A percentile compares a stretch with the other conserved stretches of the same genome.
Conservation (phyloP, 1,139 yeast species). For the Taphrina confusa region DNA sequence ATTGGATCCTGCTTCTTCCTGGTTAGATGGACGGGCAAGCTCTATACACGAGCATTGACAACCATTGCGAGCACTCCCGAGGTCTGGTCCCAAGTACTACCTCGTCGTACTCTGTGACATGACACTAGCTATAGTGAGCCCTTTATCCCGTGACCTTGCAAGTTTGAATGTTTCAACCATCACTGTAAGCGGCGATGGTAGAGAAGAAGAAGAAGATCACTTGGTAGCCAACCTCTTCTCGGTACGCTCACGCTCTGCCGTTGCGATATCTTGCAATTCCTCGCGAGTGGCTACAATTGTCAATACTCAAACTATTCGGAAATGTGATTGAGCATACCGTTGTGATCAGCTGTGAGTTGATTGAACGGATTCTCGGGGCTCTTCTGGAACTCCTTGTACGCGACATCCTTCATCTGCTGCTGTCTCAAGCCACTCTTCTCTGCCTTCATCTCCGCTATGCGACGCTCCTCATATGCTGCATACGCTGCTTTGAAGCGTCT, state of each 20-base stretch:
- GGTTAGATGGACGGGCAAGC: too few species aligned
- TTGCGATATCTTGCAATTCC: slow-evolving; percentile 28
- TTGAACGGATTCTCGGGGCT: slow-evolving; percentile 83
- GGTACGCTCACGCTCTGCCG: slow-evolving; percentile 26
- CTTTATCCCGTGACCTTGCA: too few species aligned
- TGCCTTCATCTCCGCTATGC: slow-evolving; percentile 70
- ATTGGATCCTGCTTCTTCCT: too few species aligned
- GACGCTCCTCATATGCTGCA: slow-evolving; percentile 67
- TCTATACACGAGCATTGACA: too few species aligned
- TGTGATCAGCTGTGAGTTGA: slow-evolving; percentile 65
- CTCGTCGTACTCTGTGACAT: too few species aligned
- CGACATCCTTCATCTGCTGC: slow-evolving; percentile 72
- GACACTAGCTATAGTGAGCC: too few species aligned
- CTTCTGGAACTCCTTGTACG: slow-evolving; percentile 79
- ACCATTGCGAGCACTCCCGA: too few species aligned
- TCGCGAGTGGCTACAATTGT: slow-evolving; percentile 28
- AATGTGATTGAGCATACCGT: slow-evolving; percentile 42
- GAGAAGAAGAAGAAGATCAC: neutral
- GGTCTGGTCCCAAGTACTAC: too few species aligned
- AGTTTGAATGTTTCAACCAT: too few species aligned
- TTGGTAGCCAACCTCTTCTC: slow-evolving; percentile 25
- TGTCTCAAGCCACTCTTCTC: slow-evolving; percentile 80
- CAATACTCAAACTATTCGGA: neutral
- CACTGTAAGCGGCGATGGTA: neutral
- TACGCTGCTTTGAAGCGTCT: slow-evolving; percentile 82